phyloP scores from a whole-genome alignment of 2,329 filamentous ascomycete genomes.

The Ascochyta fabae region DNA sequence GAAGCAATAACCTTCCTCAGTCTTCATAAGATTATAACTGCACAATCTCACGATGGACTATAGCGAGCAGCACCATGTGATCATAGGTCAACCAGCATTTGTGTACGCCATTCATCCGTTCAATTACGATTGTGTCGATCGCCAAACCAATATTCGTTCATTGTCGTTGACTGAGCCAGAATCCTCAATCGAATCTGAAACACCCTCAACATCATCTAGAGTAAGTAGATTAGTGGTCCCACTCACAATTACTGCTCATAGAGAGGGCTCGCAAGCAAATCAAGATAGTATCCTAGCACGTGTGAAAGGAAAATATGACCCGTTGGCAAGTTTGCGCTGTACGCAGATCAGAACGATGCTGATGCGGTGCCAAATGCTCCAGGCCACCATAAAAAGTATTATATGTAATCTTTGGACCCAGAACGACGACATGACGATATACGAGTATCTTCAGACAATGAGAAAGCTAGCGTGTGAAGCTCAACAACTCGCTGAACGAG shows the following conservation, averaged over 20 bases:
- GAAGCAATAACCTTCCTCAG: background rate
- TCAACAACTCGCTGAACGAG: constrained; percentile 9
- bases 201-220: too few species aligned
- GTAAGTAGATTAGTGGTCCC: background rate
- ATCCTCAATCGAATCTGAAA: background rate
- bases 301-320: background rate
- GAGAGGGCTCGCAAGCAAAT: background rate
- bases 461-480: constrained; percentile 14
- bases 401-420: constrained; percentile 2
- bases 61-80: background rate
- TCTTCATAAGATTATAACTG: background rate
- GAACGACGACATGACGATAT: background rate
- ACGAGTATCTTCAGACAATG: constrained; percentile 9
- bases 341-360: constrained; percentile 18
- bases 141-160: background rate
- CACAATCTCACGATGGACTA: background rate
- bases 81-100: constrained; percentile 12
- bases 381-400: constrained; percentile 2
- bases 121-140: background rate
- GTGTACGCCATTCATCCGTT: constrained; percentile 16
- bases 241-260: background rate
- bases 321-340: background rate
- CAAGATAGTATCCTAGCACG: background rate
- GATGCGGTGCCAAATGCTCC: constrained; percentile 23
- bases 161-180: background rate